Conservation (phyloP, 495 filamentous ascomycete genomes). For the Glutinoglossum americanum region DNA sequence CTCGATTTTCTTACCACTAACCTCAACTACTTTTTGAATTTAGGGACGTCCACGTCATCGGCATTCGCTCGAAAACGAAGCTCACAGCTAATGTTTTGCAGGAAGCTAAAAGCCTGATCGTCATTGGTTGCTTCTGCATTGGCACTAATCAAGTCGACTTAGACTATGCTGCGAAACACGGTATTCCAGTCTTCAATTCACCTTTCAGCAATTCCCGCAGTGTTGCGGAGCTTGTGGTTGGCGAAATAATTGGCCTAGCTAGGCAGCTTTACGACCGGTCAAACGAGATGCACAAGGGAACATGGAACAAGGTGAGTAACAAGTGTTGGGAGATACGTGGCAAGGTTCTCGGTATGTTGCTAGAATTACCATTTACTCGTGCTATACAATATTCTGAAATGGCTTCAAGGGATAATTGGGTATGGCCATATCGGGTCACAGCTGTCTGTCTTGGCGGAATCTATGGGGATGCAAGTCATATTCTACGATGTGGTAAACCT, state of each 20-base stretch:
- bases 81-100: conserved; percentile 65
- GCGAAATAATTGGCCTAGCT: conserved; percentile 76
- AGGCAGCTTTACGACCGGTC: conserved; percentile 85
- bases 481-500: conserved; percentile 86
- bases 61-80: conserved; percentile 95
- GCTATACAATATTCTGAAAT: conserved; percentile 6
- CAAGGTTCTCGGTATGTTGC: conserved; percentile 58
- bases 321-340: conserved; percentile 97
- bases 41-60: conserved; percentile 91
- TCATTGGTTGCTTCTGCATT: conserved; percentile 97
- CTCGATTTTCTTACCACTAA: conserved; percentile 1
- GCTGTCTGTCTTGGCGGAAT: conserved; percentile 83
- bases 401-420: conserved; percentile 54
- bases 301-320: conserved; percentile 93
- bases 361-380: conserved; percentile 1
- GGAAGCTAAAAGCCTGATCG: conserved; percentile 82
- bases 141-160: conserved; percentile 97
- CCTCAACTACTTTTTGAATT: background rate
- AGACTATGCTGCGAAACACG: conserved; percentile 70
- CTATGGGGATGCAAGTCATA: conserved; percentile 93
- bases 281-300: conserved; percentile 82
- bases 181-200: conserved; percentile 97
- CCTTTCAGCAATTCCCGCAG: conserved; percentile 95
- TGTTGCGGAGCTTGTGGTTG: conserved; percentile 90
- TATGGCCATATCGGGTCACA: conserved; percentile 98